These are phyloP conservation scores for Aschersonia sp. DNA, from an alignment of 2,329 filamentous ascomycete genomes.

Conservation along the genomic window DNA sequence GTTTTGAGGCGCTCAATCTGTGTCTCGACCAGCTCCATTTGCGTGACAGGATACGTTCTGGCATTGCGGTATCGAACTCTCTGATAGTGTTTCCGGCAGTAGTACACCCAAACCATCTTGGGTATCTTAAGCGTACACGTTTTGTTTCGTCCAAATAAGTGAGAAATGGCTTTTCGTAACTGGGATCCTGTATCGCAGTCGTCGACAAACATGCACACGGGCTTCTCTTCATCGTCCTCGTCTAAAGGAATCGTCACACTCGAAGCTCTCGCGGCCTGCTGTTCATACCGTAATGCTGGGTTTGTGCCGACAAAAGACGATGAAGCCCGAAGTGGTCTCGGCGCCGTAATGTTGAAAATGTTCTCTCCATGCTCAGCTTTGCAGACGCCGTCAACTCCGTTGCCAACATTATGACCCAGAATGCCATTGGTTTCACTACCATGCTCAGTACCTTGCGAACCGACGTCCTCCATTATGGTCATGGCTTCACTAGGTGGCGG, in stretches of 20 bases:
- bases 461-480: constrained; percentile 1
- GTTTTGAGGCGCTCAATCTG: constrained; percentile 48
- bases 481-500: constrained; percentile 7
- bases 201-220: constrained; percentile 38
- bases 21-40: constrained; percentile 48
- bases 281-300: not conserved
- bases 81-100: constrained; percentile 75
- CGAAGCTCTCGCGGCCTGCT: not conserved
- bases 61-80: constrained; percentile 55
- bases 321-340: not conserved
- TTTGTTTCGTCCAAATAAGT: constrained; percentile 77
- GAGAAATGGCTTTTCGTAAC: constrained; percentile 62
- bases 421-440: not conserved
- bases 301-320: not conserved
- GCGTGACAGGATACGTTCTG: constrained; percentile 42
- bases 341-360: not conserved
- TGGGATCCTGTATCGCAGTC: constrained; percentile 46
- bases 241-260: not conserved
- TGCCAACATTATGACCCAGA: not conserved
- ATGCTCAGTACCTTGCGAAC: not conserved
- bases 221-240: constrained; percentile 11
- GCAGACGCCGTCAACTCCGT: not conserved
- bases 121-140: constrained; percentile 58
- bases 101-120: constrained; percentile 56
- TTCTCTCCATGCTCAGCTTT: not conserved